These are phyloP conservation scores for Persicaria maculosa DNA, from an alignment of 148 eudicot genomes.

Conservation along the genomic window DNA sequence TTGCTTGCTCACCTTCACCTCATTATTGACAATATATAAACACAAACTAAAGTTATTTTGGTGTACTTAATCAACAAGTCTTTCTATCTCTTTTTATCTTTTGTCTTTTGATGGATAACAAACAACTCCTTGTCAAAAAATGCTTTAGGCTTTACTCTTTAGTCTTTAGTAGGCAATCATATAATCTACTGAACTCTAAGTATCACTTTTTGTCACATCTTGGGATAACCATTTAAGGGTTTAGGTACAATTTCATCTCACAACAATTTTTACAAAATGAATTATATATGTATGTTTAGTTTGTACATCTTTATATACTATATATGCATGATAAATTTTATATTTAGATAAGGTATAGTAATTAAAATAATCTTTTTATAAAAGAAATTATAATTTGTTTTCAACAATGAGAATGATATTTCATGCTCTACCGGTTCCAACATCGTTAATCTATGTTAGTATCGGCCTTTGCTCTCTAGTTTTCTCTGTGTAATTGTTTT, in stretches of 20 bases:
- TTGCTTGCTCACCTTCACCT: neutral
- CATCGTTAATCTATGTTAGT: too few species aligned
- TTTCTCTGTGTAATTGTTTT: too few species aligned
- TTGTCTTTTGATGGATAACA: neutral
- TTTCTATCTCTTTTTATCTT: neutral
- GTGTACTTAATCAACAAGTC: slow-evolving; percentile 3
- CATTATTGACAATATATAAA: neutral
- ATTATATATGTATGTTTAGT: neutral
- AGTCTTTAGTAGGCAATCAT: slow-evolving; percentile 9
- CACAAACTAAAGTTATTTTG: neutral
- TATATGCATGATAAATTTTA: too few species aligned
- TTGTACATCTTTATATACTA: too few species aligned
- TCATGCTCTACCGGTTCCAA: too few species aligned
- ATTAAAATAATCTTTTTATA: too few species aligned
- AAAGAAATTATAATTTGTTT: too few species aligned
- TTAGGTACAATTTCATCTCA: neutral
- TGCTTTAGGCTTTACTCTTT: neutral
- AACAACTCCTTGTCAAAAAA: neutral
- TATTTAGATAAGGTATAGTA: too few species aligned
- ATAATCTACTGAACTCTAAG: neutral
- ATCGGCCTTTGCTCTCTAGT: too few species aligned
- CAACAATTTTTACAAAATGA: too few species aligned
- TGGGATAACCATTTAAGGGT: neutral
- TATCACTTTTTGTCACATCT: neutral
- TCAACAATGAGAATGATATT: too few species aligned